Evolutionary conservation across 495 filamentous ascomycete species (phyloP).

Genomic region (Friedmanniomyces endolithicus): DNA sequence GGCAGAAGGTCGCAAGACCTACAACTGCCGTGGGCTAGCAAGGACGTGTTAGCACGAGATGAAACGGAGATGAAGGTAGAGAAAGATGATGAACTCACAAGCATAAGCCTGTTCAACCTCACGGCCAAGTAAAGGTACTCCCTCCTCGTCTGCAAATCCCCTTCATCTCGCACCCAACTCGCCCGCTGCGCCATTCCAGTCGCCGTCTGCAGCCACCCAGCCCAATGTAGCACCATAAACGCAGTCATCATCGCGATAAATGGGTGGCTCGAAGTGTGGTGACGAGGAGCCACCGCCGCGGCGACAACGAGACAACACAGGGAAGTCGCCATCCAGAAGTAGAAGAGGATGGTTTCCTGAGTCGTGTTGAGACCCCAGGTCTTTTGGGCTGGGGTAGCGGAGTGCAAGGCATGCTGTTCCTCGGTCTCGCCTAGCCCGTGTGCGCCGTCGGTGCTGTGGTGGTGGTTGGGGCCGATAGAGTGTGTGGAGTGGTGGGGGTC

Average conservation of each 20-base stretch:
- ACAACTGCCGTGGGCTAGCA: constrained; percentile 15
- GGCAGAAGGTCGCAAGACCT: constrained; percentile 11
- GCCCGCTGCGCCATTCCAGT: constrained; percentile 15
- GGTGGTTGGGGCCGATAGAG: constrained; percentile 1
- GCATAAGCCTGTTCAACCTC: constrained; percentile 16
- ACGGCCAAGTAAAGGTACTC: constrained; percentile 17
- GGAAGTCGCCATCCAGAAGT: constrained; percentile 1
- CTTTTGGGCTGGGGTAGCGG: not conserved
- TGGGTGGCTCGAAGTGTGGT: constrained; percentile 1
- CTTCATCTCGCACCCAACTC: constrained; percentile 18
- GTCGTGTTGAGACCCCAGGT: constrained; percentile 5
- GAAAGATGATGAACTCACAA: constrained; percentile 6
- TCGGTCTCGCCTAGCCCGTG: constrained; percentile 16
- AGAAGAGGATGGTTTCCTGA: constrained; percentile 13
- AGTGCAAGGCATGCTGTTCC: constrained; percentile 14
- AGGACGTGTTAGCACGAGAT: not conserved
- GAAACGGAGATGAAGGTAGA: not conserved
- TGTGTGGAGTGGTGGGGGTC: not conserved
- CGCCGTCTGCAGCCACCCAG: constrained; percentile 17
- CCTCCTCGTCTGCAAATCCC: constrained; percentile 14
- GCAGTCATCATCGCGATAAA: constrained; percentile 3
- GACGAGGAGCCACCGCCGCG: not conserved
- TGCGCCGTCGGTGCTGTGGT: not conserved
- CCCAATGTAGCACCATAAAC: constrained; percentile 11
- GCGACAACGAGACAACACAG: constrained; percentile 12